Percentiles rank a stretch among this genome's conserved stretches.
Conservation (phyloP, 768 basidiomycete species). For the Trametes cinnabarina region DNA sequence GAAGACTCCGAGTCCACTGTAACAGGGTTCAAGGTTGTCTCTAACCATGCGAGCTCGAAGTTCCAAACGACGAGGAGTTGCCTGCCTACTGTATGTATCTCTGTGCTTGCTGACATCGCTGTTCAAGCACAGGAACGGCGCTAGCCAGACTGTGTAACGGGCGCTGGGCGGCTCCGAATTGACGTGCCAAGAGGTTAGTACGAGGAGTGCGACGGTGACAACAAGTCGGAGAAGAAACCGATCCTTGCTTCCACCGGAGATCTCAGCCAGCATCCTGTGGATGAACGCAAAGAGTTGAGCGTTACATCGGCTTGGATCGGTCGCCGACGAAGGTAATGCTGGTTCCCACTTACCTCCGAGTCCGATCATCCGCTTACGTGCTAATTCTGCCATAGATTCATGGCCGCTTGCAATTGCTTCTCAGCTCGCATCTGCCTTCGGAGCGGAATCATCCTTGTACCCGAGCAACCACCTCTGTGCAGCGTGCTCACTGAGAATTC, state of each 20-base stretch:
- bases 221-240: not conserved
- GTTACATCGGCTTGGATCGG: too few species aligned
- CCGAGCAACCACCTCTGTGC: not conserved
- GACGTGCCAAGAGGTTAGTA: not conserved
- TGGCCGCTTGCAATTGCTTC: not conserved
- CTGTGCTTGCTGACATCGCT: too few species aligned
- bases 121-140: too few species aligned
- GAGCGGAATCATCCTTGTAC: not conserved
- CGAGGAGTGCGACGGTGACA: too few species aligned
- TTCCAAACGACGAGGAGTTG: too few species aligned
- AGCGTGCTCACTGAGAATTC: not conserved
- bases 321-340: not conserved
- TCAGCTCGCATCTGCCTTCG: slow-evolving; percentile 2
- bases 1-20: too few species aligned
- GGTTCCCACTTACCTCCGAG: not conserved
- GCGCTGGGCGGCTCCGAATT: slow-evolving; percentile 8
- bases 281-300: not conserved
- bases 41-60: too few species aligned
- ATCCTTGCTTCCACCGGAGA: not conserved
- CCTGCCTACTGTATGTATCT: too few species aligned
- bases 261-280: not conserved
- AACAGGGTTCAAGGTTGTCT: too few species aligned
- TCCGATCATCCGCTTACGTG: not conserved
- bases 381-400: not conserved
- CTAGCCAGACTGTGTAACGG: too few species aligned